A percentile compares a stretch with the other conserved stretches of the same genome.
Evolutionary conservation across 176 grass and related monocot genomes (phyloP).

Genomic region (barley (Hordeum vulgare)): DNA sequence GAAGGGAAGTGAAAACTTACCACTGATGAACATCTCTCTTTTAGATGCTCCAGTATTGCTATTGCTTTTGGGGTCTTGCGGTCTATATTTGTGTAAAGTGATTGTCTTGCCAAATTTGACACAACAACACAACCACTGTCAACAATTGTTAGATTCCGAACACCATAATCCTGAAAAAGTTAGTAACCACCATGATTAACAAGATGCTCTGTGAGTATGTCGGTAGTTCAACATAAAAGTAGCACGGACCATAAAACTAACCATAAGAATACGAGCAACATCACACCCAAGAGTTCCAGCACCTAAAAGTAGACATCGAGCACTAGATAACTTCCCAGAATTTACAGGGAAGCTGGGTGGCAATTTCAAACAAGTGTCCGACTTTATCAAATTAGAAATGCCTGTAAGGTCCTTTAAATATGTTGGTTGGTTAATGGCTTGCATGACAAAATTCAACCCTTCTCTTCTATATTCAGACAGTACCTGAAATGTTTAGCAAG

Average conservation of each 20-base stretch:
- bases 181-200: constrained; percentile 9
- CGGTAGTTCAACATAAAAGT: constrained; percentile 18
- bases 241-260: constrained; percentile 22
- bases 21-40: constrained; percentile 55
- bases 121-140: constrained; percentile 73
- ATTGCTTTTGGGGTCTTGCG: constrained; percentile 52
- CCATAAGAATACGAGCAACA: constrained; percentile 96
- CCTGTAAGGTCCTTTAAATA: constrained; percentile 72
- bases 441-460: constrained; percentile 63
- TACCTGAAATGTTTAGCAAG: constrained; percentile 48
- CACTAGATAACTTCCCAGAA: constrained; percentile 50
- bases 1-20: constrained; percentile 33
- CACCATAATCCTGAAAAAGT: constrained; percentile 70
- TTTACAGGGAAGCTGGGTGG: constrained; percentile 32
- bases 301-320: constrained; percentile 74
- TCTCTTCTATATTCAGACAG: constrained; percentile 74
- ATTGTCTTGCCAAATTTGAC: constrained; percentile 92
- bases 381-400: constrained; percentile 47
- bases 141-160: constrained; percentile 75
- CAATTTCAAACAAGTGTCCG: constrained; percentile 35
- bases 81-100: constrained; percentile 80
- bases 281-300: constrained; percentile 98
- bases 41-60: constrained; percentile 60
- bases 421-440: constrained; percentile 58
- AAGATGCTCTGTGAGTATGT: constrained; percentile 10